Evolutionary conservation across 805 yeast genomes (phyloP).

Genomic region (Pichia nakasei): DNA sequence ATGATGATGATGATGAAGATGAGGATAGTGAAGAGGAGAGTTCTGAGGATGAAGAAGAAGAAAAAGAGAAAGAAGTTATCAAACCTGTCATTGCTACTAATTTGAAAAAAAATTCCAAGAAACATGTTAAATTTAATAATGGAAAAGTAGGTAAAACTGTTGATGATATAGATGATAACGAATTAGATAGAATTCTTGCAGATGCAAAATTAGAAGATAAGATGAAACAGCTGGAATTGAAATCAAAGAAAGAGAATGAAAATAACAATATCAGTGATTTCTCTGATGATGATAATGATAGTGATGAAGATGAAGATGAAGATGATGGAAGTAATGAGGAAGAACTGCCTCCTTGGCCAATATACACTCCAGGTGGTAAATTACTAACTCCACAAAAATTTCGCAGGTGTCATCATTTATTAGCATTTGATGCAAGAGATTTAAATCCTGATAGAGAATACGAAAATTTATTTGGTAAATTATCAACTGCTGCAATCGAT

Average conservation of each 20-base stretch:
- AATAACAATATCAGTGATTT: constrained; percentile 3
- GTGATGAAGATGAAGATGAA: constrained; percentile 20
- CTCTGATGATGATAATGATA: constrained; percentile 20
- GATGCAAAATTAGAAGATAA: constrained; percentile 26
- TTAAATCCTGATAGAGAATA: constrained; percentile 75
- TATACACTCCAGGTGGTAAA: constrained; percentile 23
- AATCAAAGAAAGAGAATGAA: not conserved
- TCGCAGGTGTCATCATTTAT: constrained; percentile 29
- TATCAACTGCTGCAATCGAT: constrained; percentile 57
- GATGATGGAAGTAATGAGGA: constrained; percentile 22
- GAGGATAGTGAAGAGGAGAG: not conserved
- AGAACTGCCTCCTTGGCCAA: constrained; percentile 15
- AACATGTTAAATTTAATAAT: constrained; percentile 4
- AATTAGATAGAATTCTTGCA: constrained; percentile 45
- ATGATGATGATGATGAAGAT: constrained; percentile 11
- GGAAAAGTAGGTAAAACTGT: constrained; percentile 11
- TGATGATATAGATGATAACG: constrained; percentile 30
- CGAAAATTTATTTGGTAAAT: constrained; percentile 58
- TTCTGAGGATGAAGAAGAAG: not conserved
- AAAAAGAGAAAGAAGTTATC: not conserved
- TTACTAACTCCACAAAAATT: constrained; percentile 41
- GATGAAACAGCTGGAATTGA: constrained; percentile 2
- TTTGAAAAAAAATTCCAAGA: not conserved
- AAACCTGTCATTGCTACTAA: not conserved
- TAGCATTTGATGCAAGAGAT: constrained; percentile 40